Base-by-base conservation (phyloP, 345 rosid genomes). In the Ceriops zippeliana region DNA sequence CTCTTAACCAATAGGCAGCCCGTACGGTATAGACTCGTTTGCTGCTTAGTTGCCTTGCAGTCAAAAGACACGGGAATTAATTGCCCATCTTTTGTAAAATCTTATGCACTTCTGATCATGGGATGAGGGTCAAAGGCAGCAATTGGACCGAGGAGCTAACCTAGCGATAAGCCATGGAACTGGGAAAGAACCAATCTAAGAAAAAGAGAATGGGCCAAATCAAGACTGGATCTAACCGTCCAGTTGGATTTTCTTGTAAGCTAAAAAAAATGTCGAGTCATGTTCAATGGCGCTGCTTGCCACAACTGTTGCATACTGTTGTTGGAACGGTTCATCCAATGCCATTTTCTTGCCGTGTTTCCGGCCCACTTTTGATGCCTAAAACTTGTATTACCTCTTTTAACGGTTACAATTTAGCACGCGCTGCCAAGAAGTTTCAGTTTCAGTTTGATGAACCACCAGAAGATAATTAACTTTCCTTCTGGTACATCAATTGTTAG, bases 301-400 rank as follows among this genome's bases (percentile, higher is more conserved):
- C 67, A 47, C 56, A 7, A 28, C 69, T 20, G 1, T 2, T 42
- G 49, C 19, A 15, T 42, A 3, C 19, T 3, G 49, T 7, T 34
- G 32, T 15, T 42, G 61, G 34, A 47, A 66, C 42, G 54, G 31
- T 15, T 58, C 6, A 5, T 47, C n/a, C 11, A 6, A 3, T 57
- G 70, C 60, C 71, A n/a, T 68, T 46, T 58, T 68, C 56, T 27
- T 68, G 64, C 28, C 19, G 10, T 19, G 11, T 30, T 15, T 35
- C 17, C 16, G 6, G 2, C 1, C 24, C 28, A 16, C 4, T 27
- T n/a, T 20, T 26, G 54, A 28, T 47, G 17, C 37, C 28, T 17
- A 2, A 64, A 34, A 24, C 24, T 17, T 0, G n/a, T n/a, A 6
- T 10, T 64, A 8, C 5, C 16, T 7, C 49, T 3, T 42, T 13